Conservation (phyloP, 768 basidiomycete genomes). For the Termitomyces sp. region DNA sequence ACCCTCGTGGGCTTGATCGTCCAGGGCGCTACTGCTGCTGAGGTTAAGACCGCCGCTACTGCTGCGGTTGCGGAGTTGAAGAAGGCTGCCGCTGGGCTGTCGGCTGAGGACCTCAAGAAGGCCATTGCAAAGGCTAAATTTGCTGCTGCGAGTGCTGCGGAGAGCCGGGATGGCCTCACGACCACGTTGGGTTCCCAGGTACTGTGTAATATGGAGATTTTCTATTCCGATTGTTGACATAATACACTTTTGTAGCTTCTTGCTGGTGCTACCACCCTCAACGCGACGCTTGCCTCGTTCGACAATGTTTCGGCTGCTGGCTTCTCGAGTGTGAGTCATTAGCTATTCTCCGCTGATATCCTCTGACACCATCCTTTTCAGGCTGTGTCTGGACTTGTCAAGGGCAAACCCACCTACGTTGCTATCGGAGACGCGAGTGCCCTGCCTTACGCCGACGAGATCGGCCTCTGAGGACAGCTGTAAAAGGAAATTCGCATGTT, state of each 20-base stretch:
- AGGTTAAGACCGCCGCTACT: constrained; percentile 66
- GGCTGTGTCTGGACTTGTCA: constrained; percentile 65
- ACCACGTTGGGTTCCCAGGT: constrained; percentile 65
- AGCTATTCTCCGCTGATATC: neutral
- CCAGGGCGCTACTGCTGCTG: constrained; percentile 59
- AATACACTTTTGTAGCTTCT: constrained; percentile 48
- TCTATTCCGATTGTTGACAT: neutral
- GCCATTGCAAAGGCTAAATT: constrained; percentile 92
- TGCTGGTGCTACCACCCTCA: constrained; percentile 48
- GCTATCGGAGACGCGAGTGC: constrained; percentile 74
- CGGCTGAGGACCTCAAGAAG: constrained; percentile 67
- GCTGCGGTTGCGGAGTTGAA: constrained; percentile 67
- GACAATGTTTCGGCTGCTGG: constrained; percentile 65
- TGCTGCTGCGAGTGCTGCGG: constrained; percentile 62
- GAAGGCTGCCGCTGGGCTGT: constrained; percentile 56
- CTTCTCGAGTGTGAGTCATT: constrained; percentile 62
- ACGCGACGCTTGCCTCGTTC: constrained; percentile 60
- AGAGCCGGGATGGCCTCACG: constrained; percentile 67
- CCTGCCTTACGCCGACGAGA: constrained; percentile 82
- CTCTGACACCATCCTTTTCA: constrained; percentile 21
- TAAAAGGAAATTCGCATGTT: constrained; percentile 12
- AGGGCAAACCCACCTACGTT: constrained; percentile 82
- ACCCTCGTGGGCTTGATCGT: constrained; percentile 81
- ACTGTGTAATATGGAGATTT: constrained; percentile 1
- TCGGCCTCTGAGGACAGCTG: constrained; percentile 56